These are phyloP conservation scores for Ceratocystis papillata DNA, from an alignment of 2,329 filamentous ascomycete genomes.

Conservation along the genomic window DNA sequence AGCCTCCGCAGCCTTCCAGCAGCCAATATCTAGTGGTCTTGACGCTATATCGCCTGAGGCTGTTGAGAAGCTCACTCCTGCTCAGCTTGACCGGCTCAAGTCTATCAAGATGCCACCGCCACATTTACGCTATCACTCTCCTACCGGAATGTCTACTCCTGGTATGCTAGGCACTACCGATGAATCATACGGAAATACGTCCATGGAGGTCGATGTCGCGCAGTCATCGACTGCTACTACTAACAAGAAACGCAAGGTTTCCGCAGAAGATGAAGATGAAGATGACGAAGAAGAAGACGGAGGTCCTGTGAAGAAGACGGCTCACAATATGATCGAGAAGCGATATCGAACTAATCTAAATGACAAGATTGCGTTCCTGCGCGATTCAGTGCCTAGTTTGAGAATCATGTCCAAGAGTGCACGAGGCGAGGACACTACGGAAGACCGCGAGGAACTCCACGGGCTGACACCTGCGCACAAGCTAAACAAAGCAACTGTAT, in stretches of 20 bases:
- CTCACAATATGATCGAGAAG: conserved; percentile 98
- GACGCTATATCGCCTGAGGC: conserved; percentile 23
- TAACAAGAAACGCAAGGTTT: conserved; percentile 59
- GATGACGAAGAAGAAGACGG: conserved; percentile 49
- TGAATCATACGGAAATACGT: conserved; percentile 43
- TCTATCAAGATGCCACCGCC: conserved; percentile 55
- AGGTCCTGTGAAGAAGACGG: conserved; percentile 65
- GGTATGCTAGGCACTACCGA: conserved; percentile 42
- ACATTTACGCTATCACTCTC: conserved; percentile 50
- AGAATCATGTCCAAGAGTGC: conserved; percentile 69
- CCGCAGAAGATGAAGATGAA: conserved; percentile 50
- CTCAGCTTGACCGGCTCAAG: conserved; percentile 47
- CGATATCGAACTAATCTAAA: conserved; percentile 92
- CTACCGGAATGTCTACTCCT: conserved; percentile 48
- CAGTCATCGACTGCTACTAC: conserved; percentile 37
- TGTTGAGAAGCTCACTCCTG: conserved; percentile 39
- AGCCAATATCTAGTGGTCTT: conserved; percentile 14
- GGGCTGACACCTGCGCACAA: conserved; percentile 83
- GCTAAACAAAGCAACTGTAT: conserved; percentile 87
- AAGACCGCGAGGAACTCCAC: conserved; percentile 69
- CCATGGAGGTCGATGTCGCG: conserved; percentile 42
- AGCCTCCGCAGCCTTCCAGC: conserved; percentile 12
- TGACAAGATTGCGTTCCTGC: conserved; percentile 86
- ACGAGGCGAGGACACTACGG: conserved; percentile 55
- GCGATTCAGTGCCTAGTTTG: conserved; percentile 84